These are phyloP conservation scores for Croton setiger DNA, from an alignment of 441 rosid species.

Conservation along the genomic window DNA sequence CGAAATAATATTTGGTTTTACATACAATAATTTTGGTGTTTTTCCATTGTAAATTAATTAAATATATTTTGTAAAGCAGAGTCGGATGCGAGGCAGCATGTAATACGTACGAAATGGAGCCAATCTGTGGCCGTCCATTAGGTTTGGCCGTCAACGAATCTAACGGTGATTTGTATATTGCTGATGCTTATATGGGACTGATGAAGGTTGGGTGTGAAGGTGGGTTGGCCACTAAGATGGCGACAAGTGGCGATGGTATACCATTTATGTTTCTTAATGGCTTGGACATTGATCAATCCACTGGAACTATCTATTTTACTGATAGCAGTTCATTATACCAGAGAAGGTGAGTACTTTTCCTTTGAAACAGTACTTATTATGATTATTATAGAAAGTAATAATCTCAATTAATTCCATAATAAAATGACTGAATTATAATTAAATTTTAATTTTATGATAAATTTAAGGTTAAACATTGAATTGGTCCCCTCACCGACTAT, in stretches of 20 bases:
- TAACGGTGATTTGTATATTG: slow-evolving; percentile 40
- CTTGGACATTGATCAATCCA: slow-evolving; percentile 32
- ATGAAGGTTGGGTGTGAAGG: slow-evolving; percentile 34
- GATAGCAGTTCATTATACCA: slow-evolving; percentile 34
- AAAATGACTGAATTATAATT: no score
- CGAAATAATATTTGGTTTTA: no score
- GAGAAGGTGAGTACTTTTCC: slow-evolving; percentile 49
- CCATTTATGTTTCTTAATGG: slow-evolving; percentile 35
- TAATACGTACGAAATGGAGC: slow-evolving; percentile 25
- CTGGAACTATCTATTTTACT: slow-evolving; percentile 36
- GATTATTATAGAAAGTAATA: no score
- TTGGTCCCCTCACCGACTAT: no score
- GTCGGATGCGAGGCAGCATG: slow-evolving; percentile 30
- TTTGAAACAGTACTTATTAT: no score
- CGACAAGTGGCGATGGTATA: slow-evolving; percentile 20
- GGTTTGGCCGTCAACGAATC: slow-evolving; percentile 33
- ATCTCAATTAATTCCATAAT: no score
- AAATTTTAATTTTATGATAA: no score
- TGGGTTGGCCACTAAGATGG: slow-evolving; percentile 28
- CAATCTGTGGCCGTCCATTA: slow-evolving; percentile 40
- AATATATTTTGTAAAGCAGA: no score
- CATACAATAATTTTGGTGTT: no score
- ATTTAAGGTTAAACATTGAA: no score
- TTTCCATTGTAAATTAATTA: no score
- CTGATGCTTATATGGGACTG: slow-evolving; percentile 47